phyloP scores from a whole-genome alignment of 1,139 yeast species.

The Kluyveromyces sp. region DNA sequence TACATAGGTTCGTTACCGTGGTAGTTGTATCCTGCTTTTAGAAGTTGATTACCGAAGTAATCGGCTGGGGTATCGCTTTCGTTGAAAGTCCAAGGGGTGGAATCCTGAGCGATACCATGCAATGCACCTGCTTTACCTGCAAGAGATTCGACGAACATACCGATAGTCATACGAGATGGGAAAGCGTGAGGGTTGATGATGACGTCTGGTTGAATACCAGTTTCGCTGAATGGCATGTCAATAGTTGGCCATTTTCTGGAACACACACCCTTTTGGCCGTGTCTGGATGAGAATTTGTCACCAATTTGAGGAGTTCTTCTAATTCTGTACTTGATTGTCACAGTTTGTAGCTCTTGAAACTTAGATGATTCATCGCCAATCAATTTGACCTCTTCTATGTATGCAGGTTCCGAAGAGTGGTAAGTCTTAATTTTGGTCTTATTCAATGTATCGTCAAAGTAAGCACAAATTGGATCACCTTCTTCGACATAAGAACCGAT shows the following conservation, averaged over 20 bases:
- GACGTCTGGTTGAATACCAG: constrained; percentile 95
- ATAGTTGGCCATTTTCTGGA: constrained; percentile 96
- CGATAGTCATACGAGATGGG: constrained; percentile 99
- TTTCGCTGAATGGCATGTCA: constrained; percentile 95
- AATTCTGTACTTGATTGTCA: constrained; percentile 84
- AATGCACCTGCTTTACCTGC: constrained; percentile 98
- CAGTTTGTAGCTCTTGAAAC: constrained; percentile 72
- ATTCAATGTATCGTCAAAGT: constrained; percentile 83
- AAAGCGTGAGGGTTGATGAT: constrained; percentile 98
- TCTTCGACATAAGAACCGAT: constrained; percentile 84
- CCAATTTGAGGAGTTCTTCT: constrained; percentile 94
- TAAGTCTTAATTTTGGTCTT: constrained; percentile 88
- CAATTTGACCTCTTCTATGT: constrained; percentile 88
- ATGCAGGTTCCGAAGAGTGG: constrained; percentile 92
- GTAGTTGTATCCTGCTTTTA: constrained; percentile 84
- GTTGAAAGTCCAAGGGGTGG: constrained; percentile 92
- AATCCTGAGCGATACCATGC: constrained; percentile 95
- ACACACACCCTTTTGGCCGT: constrained; percentile 99
- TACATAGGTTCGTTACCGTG: constrained; percentile 99
- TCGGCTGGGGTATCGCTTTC: constrained; percentile 96
- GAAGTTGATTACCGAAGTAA: constrained; percentile 89
- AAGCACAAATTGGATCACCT: constrained; percentile 95
- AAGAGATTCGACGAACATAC: constrained; percentile 96
- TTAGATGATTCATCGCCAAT: constrained; percentile 72
- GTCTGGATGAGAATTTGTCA: constrained; percentile 96